Conservation (phyloP, 805 yeast genomes). For the Candida easanensis region DNA sequence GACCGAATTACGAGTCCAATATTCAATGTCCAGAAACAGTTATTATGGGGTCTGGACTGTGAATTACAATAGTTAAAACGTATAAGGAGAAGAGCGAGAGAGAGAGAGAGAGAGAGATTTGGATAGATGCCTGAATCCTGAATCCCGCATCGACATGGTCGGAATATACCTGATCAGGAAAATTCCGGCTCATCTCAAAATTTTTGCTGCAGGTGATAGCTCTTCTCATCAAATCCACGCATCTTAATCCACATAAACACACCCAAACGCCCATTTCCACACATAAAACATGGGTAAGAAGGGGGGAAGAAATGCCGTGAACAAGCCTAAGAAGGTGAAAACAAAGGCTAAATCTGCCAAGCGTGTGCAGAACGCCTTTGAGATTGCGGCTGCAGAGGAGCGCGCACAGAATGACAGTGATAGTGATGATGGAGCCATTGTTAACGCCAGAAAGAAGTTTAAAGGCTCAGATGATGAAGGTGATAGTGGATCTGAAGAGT, state of each 20-base stretch:
- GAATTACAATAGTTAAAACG: too few species aligned
- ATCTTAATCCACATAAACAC: background rate
- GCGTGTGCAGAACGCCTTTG: slow-evolving; percentile 50
- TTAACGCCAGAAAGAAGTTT: slow-evolving; percentile 32
- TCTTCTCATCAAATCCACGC: background rate
- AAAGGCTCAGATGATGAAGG: slow-evolving; percentile 27
- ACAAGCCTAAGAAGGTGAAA: slow-evolving; percentile 7
- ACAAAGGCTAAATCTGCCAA: slow-evolving; percentile 28
- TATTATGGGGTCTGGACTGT: too few species aligned
- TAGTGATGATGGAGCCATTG: slow-evolving; percentile 35
- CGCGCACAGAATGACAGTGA: slow-evolving; percentile 27
- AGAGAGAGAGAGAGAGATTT: too few species aligned
- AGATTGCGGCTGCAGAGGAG: slow-evolving; percentile 36
- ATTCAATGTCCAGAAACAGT: too few species aligned
- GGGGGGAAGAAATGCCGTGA: background rate
- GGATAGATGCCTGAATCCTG: too few species aligned
- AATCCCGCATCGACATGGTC: too few species aligned
- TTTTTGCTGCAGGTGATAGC: slow-evolving; percentile 2
- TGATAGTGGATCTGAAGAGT: slow-evolving; percentile 26
- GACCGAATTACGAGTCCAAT: too few species aligned
- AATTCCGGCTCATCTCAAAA: slow-evolving; percentile 16
- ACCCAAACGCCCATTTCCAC: background rate
- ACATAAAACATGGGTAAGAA: slow-evolving; percentile 8
- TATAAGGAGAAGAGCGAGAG: too few species aligned
- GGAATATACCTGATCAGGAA: too few species aligned